These are phyloP conservation scores for Chenopodium formosanum DNA, from an alignment of 148 eudicot species.

Conservation along the genomic window DNA sequence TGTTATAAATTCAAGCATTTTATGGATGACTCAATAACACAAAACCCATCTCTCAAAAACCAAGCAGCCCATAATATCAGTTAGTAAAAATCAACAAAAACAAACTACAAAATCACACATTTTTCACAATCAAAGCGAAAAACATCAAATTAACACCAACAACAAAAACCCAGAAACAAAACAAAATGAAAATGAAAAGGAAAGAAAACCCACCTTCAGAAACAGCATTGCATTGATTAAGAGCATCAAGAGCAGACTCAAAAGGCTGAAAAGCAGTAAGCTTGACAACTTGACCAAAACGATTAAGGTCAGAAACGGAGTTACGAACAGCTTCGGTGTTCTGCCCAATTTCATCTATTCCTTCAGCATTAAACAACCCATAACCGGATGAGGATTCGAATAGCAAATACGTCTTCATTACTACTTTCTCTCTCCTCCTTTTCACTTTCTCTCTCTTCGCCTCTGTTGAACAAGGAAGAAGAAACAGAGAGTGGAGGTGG, in stretches of 20 bases:
- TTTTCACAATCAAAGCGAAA: no score
- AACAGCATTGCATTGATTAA: constrained; percentile 77
- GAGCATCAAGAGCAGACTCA: constrained; percentile 85
- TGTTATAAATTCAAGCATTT: neutral
- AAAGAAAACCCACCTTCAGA: constrained; percentile 63
- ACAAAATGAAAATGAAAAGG: neutral
- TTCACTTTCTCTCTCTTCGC: constrained; percentile 18
- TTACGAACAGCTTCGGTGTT: constrained; percentile 72
- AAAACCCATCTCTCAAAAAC: neutral
- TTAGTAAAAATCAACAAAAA: no score
- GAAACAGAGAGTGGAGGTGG: neutral
- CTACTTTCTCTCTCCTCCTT: neutral
- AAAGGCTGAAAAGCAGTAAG: constrained; percentile 72
- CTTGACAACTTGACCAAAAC: constrained; percentile 86
- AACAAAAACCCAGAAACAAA: neutral
- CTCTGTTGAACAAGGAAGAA: neutral
- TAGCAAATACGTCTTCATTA: constrained; percentile 63
- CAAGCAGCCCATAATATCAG: neutral
- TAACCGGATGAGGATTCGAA: constrained; percentile 79
- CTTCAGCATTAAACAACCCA: constrained; percentile 59
- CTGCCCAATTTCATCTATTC: constrained; percentile 89
- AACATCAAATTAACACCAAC: neutral
- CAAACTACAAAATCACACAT: no score
- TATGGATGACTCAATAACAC: neutral
- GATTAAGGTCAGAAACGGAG: constrained; percentile 68